phyloP scores from a whole-genome alignment of 129 eudicot species.

The Ambrosia artemisiifolia region DNA sequence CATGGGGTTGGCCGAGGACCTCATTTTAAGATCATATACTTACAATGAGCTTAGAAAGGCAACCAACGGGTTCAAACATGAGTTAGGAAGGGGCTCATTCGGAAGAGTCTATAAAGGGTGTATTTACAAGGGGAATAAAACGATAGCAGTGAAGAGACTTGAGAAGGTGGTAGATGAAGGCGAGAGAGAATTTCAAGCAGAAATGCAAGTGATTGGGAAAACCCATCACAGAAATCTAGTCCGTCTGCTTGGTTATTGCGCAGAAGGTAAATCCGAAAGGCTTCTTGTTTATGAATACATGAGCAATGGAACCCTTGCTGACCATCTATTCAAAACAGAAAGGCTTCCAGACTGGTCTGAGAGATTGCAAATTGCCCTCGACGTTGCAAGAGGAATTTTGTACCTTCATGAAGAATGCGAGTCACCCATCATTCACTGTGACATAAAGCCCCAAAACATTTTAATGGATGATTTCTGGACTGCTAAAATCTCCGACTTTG shows the following conservation, averaged over 20 bases:
- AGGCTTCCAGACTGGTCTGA: slow-evolving; percentile 37
- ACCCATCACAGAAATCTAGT: slow-evolving; percentile 49
- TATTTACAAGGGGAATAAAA: slow-evolving; percentile 26
- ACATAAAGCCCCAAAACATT: slow-evolving; percentile 54
- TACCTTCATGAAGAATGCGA: slow-evolving; percentile 50
- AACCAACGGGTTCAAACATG: slow-evolving; percentile 37
- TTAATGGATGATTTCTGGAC: slow-evolving; percentile 37
- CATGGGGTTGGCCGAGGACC: slow-evolving; percentile 31
- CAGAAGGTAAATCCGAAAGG: slow-evolving; percentile 29
- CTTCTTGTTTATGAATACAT: slow-evolving; percentile 49
- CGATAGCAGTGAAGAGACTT: slow-evolving; percentile 51
- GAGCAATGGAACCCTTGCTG: slow-evolving; percentile 48
- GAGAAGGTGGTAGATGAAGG: slow-evolving; percentile 42
- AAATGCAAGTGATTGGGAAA: slow-evolving; percentile 47
- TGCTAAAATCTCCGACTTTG: slow-evolving; percentile 54
- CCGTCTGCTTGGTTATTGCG: slow-evolving; percentile 40
- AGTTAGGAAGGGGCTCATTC: slow-evolving; percentile 46
- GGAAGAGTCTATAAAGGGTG: slow-evolving; percentile 49
- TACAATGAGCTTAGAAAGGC: slow-evolving; percentile 39
- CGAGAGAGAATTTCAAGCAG: slow-evolving; percentile 40
- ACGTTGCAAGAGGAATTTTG: slow-evolving; percentile 45
- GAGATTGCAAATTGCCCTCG: slow-evolving; percentile 41
- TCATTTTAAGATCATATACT: slow-evolving; percentile 25
- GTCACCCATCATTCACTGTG: slow-evolving; percentile 48
- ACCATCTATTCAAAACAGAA: slow-evolving; percentile 27